These are phyloP conservation scores for Coemansia sp. DNA, from an alignment of 192 early-diverging fungal genomes.

Conservation along the genomic window DNA sequence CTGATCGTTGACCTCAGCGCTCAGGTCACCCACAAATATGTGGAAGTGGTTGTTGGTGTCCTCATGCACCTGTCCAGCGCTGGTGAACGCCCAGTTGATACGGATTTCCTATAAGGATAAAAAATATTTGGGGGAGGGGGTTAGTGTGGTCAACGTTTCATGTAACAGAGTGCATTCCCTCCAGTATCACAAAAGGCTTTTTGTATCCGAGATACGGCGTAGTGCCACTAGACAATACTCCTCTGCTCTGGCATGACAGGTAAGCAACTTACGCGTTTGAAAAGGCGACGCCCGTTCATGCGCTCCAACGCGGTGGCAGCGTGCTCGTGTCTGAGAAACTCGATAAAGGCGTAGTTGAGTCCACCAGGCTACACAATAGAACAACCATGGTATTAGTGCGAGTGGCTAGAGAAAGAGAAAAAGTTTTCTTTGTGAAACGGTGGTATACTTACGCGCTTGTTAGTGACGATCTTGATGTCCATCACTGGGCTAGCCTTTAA, in stretches of 20 bases:
- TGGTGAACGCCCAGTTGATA: conserved; percentile 58
- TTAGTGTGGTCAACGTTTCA: conserved; percentile 1
- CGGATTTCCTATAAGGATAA: conserved; percentile 40
- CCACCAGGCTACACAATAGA: conserved; percentile 56
- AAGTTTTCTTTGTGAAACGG: conserved; percentile 13
- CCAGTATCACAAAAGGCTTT: background rate
- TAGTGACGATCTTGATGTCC: conserved; percentile 79
- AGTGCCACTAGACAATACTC: background rate
- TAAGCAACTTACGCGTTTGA: conserved; percentile 27
- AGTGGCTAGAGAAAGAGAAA: background rate
- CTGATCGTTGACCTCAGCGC: conserved; percentile 87
- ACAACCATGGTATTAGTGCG: background rate
- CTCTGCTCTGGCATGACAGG: background rate
- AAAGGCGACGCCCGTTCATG: conserved; percentile 65
- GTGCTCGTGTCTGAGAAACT: conserved; percentile 68
- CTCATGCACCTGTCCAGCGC: conserved; percentile 57
- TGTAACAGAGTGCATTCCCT: background rate
- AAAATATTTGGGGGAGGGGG: background rate
- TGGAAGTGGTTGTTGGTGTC: conserved; percentile 78
- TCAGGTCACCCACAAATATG: conserved; percentile 92
- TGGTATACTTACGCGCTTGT: conserved; percentile 63
- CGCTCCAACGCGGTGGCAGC: conserved; percentile 72
- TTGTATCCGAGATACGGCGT: background rate
- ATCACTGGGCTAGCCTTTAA: conserved; percentile 62
- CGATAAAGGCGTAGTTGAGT: conserved; percentile 90